Base-by-base conservation (phyloP, 192 early-diverging fungal species). In the Entomortierella lignicola region DNA sequence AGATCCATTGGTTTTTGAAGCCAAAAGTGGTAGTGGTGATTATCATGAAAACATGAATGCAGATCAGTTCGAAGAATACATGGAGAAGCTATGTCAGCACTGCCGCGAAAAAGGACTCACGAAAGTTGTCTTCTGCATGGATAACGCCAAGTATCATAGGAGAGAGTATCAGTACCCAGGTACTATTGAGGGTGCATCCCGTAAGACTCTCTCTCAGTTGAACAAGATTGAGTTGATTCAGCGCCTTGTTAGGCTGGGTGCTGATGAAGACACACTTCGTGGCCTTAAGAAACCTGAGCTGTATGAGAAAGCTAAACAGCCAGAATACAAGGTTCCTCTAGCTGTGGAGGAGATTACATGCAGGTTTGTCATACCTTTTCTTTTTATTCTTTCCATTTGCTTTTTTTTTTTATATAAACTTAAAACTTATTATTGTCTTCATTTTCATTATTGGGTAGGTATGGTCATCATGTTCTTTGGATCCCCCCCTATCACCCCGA, bases 81-180 rank as follows among this genome's bases (percentile, higher is more conserved):
- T 60, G 47, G 57, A 69, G 30, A 27, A 60, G 30, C 32, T 59
- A 31, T 51, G 55, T 37, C 11, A 11, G 0, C 44, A 34, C 39
- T 59, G 58, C 67, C 31, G 17, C 21, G 20, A 39, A 23, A 37
- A 44, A 32, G 58, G 56, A 8, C 31, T 59, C 41, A 43, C 6
- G 34, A 37, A 54, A 58, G 50, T 69, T 27, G 58, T 69, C 21
- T 69, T 69, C 50, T 60, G 67, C 58, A 52, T 69, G 67, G 67
- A 69, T 42, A 69, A 69, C 57, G 67, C 67, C 30, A 69, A 69
- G 58, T 60, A 69, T 29, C 67, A 69, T 31, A 29, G 50, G 20
- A 32, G 57, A 13, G 58, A 69, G 58, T 20, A 27, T 12, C 54
- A 66, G 31, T 5, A 6, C n/a, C 11, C 37, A 20, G 18, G n/a